phyloP scores from a whole-genome alignment of 2,329 filamentous ascomycete genomes.

The Fusarium papillatum region DNA sequence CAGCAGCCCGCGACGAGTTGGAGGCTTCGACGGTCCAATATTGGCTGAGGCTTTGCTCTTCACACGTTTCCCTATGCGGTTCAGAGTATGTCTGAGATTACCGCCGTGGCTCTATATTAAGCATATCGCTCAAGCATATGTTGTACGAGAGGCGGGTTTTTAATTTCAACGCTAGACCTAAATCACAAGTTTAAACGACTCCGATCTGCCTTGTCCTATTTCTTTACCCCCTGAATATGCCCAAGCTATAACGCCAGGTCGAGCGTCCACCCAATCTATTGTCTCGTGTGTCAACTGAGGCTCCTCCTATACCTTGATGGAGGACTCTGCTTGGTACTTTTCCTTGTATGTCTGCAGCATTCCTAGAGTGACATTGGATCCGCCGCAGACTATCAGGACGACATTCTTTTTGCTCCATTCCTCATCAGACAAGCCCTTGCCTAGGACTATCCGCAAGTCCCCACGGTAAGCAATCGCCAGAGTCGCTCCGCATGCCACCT shows the following conservation, averaged over 20 bases:
- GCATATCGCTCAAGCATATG: conserved; percentile 7
- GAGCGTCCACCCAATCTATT: background rate
- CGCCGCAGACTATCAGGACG: conserved; percentile 89
- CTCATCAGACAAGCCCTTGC: conserved; percentile 63
- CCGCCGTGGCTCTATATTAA: conserved; percentile 2
- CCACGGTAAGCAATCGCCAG: conserved; percentile 78
- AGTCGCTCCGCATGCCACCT: conserved; percentile 87
- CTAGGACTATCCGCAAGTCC: conserved; percentile 71
- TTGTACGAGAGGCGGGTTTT: background rate
- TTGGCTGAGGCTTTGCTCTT: background rate
- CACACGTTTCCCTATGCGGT: background rate
- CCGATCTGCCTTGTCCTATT: background rate
- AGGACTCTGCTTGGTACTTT: conserved; percentile 53
- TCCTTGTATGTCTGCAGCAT: conserved; percentile 71
- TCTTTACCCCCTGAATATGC: background rate
- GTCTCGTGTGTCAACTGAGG: background rate
- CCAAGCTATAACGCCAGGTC: background rate
- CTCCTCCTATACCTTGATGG: conserved; percentile 45
- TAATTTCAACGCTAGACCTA: background rate
- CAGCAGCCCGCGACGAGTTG: background rate
- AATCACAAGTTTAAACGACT: background rate
- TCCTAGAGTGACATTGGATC: conserved; percentile 74
- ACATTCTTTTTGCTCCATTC: conserved; percentile 78
- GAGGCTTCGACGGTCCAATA: background rate
- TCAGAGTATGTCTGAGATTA: background rate